Evolutionary conservation across 495 filamentous ascomycete genomes (phyloP).

Genomic region (Penicillium odoratum): DNA sequence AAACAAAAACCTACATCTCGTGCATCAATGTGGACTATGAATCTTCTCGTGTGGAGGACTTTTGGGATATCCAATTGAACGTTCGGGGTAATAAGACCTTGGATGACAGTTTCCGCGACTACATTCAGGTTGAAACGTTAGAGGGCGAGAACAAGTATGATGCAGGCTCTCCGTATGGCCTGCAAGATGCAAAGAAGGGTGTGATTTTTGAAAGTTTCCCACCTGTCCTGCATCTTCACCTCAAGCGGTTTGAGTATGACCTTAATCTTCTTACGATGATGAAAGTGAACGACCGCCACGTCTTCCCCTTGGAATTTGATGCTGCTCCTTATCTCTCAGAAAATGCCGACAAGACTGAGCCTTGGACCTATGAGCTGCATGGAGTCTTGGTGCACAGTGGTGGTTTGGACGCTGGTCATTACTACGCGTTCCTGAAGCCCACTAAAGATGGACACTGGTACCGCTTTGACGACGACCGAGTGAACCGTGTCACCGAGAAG

Average conservation of each 20-base stretch:
- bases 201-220: constrained; percentile 97
- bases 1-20: constrained; percentile 96
- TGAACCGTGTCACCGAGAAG: constrained; percentile 86
- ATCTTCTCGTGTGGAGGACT: constrained; percentile 91
- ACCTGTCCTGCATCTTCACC: constrained; percentile 89
- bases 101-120: constrained; percentile 93
- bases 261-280: constrained; percentile 94
- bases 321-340: constrained; percentile 83
- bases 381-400: constrained; percentile 96
- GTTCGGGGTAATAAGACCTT: constrained; percentile 90
- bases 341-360: constrained; percentile 82
- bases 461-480: constrained; percentile 95
- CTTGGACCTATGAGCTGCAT: constrained; percentile 89
- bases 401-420: constrained; percentile 97
- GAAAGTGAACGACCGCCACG: constrained; percentile 98
- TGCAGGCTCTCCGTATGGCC: constrained; percentile 80
- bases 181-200: constrained; percentile 96
- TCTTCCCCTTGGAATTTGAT: constrained; percentile 93
- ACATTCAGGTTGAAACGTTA: constrained; percentile 92
- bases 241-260: constrained; percentile 98
- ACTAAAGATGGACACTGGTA: constrained; percentile 91
- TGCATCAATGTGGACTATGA: constrained; percentile 98
- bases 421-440: constrained; percentile 96
- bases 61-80: constrained; percentile 98
- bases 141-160: constrained; percentile 99